These are phyloP conservation scores for Bruguiera gymnorhiza DNA, from an alignment of 345 rosid genomes.

Conservation along the genomic window DNA sequence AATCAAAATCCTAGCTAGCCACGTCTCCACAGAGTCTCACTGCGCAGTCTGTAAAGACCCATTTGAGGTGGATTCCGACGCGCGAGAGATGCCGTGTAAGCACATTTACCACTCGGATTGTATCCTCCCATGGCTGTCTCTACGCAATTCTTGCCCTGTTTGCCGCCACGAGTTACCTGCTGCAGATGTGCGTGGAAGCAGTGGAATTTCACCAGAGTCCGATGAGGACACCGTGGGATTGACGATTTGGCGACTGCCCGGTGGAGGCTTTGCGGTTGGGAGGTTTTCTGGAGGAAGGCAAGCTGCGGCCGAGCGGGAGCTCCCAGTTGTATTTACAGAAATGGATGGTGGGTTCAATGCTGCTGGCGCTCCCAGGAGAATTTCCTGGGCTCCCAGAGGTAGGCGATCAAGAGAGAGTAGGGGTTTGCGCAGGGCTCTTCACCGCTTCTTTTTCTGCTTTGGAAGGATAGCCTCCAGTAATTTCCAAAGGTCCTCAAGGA, in stretches of 20 bases:
- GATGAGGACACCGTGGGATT: constrained; percentile 39
- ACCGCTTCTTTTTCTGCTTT: constrained; percentile 32
- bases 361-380: constrained; percentile 28
- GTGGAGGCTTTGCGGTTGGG: constrained; percentile 62
- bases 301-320: constrained; percentile 40
- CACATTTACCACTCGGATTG: constrained; percentile 58
- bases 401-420: constrained; percentile 43
- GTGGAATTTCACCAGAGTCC: constrained; percentile 7
- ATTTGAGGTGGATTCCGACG: constrained; percentile 44
- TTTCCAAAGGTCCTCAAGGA: constrained; percentile 32
- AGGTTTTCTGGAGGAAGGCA: constrained; percentile 47
- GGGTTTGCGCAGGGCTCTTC: constrained; percentile 42
- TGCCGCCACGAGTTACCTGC: constrained; percentile 54
- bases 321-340: constrained; percentile 52
- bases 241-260: constrained; percentile 58
- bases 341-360: constrained; percentile 52
- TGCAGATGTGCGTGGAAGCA: constrained; percentile 13
- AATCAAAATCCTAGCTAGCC: constrained; percentile 33
- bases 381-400: constrained; percentile 44
- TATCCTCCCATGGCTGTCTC: constrained; percentile 53
- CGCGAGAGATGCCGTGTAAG: constrained; percentile 63
- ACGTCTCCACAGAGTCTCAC: constrained; percentile 37
- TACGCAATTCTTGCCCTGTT: constrained; percentile 56
- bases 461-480: constrained; percentile 19
- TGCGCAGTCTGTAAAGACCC: constrained; percentile 59